Evolutionary conservation across 768 basidiomycete genomes (phyloP), one percentile per base, ranked within the genome.

Genomic region (Holtermannia corniformis): DNA sequence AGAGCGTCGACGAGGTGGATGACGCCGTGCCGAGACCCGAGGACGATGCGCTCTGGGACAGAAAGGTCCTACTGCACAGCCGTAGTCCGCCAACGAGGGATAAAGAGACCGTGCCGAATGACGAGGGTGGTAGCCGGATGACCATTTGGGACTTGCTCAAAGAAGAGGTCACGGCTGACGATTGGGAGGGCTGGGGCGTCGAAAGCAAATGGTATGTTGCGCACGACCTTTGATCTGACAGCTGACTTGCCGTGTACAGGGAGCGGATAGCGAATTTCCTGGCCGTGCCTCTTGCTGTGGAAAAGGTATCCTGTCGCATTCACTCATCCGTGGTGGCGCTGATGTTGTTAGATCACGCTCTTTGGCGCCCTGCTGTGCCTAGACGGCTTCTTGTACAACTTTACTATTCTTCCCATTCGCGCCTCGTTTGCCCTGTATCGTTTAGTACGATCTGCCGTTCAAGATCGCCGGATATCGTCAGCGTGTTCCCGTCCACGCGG

Each of bases 211-310:
- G 70, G 70, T 70, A 19, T 51, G 61, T 50, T 47, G 13, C 41
- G 4, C 23, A 40, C n/a, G 19, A 4, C 7, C 37, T n/a, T 3
- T 13, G 21, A 0, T 12, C 11, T 22, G 3, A 43, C 11, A 44
- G 43, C 11, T 16, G n/a, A 37, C 28, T 42, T 21, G 26, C 19
- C n/a, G 4, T 19, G 12, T 1, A 19, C 51, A 70, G 90, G 86
- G 93, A 97, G 65, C 78, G 95, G 13, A 91, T 99, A 51, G 85
- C 87, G 68, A 97, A 97, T 72, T 99, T 97, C 68, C 73, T 99
- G 53, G 84, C 80, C 49, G 90, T 97, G 45, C 95, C 95, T 1
- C 62, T 88, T 10, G 91, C 92, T 3, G 82, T 92, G 59, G 95
- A 99, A 73, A 92, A 93, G 80, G 92, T 87, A 55, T n/a, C 76